phyloP scores from a whole-genome alignment of 2,329 filamentous ascomycete species.

The Cadophora gregata region DNA sequence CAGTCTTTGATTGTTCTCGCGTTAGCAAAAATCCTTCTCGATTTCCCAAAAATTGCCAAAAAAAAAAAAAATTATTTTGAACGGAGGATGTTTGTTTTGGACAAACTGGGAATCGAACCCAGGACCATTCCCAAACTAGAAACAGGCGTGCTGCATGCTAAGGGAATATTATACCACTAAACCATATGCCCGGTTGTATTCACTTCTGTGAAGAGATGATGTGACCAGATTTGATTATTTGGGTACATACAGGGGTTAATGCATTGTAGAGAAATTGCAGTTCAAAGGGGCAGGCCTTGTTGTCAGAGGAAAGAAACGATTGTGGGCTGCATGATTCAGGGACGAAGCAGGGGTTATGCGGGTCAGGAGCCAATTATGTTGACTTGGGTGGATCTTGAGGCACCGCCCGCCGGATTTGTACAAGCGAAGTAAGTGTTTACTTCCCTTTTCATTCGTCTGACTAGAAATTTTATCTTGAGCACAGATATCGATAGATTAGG shows the following conservation, averaged over 20 bases:
- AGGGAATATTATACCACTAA: constrained; percentile 20
- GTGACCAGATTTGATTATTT: not conserved
- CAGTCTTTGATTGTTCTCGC: no score
- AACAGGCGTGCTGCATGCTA: not conserved
- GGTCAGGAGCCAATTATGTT: not conserved
- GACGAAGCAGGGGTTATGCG: not conserved
- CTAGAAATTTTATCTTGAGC: not conserved
- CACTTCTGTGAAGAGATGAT: not conserved
- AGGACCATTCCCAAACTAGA: constrained; percentile 7
- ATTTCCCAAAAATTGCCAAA: not conserved
- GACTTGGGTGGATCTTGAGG: not conserved
- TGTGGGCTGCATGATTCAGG: constrained; percentile 7
- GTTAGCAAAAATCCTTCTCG: no score
- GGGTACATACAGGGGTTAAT: not conserved
- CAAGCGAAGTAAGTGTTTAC: not conserved
- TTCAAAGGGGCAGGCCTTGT: not conserved
- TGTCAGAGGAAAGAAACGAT: not conserved
- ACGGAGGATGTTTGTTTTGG: not conserved
- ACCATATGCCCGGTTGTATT: constrained; percentile 15
- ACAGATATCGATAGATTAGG: not conserved
- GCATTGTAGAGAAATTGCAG: not conserved
- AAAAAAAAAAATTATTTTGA: not conserved
- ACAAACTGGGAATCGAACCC: constrained; percentile 13
- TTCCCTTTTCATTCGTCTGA: no score
- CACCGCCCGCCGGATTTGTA: not conserved